A percentile compares a stretch with the other conserved stretches of the same genome.
These are phyloP conservation scores for Anthracocystis setariae DNA, from an alignment of 1,284 basidiomycete genomes.

Conservation along the genomic window DNA sequence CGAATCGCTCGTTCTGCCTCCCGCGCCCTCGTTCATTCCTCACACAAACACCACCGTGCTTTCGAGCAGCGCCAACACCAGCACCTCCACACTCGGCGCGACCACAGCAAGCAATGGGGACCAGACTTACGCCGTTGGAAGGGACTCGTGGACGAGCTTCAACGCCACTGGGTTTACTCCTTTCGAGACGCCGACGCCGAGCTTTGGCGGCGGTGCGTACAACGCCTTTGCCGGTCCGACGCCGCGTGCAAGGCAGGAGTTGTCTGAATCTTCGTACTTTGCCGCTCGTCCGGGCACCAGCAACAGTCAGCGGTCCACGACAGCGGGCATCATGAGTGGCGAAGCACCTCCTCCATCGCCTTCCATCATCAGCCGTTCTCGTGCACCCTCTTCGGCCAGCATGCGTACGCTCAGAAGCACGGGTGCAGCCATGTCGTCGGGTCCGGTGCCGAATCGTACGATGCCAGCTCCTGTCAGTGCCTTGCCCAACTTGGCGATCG, in stretches of 20 bases:
- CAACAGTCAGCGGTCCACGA: slow-evolving; percentile 23
- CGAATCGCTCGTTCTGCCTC: slow-evolving; percentile 47
- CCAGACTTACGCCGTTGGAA: slow-evolving; percentile 26
- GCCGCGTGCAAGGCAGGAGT: slow-evolving; percentile 45
- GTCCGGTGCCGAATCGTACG: slow-evolving; percentile 41
- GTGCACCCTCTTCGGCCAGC: slow-evolving; percentile 58
- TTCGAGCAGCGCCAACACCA: slow-evolving; percentile 1
- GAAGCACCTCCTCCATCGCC: slow-evolving; percentile 61
- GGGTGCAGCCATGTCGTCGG: slow-evolving; percentile 19
- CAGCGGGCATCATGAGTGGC: slow-evolving; percentile 25
- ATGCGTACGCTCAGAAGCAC: slow-evolving; percentile 44
- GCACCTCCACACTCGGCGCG: slow-evolving; percentile 5
- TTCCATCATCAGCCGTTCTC: slow-evolving; percentile 60
- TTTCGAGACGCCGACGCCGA: slow-evolving; percentile 52
- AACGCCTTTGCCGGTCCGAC: slow-evolving; percentile 26
- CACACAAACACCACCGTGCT: slow-evolving; percentile 2
- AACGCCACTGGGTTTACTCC: slow-evolving; percentile 42
- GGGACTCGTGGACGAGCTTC: slow-evolving; percentile 57
- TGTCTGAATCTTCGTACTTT: slow-evolving; percentile 59
- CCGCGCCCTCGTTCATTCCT: slow-evolving; percentile 49
- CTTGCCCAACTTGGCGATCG: slow-evolving; percentile 36
- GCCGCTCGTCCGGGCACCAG: slow-evolving; percentile 39
- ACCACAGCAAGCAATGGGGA: background rate
- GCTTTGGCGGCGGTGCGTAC: slow-evolving; percentile 14
- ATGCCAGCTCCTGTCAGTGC: slow-evolving; percentile 33